Base-by-base conservation (phyloP, 768 basidiomycete genomes). In the Mycena epipterygia region DNA sequence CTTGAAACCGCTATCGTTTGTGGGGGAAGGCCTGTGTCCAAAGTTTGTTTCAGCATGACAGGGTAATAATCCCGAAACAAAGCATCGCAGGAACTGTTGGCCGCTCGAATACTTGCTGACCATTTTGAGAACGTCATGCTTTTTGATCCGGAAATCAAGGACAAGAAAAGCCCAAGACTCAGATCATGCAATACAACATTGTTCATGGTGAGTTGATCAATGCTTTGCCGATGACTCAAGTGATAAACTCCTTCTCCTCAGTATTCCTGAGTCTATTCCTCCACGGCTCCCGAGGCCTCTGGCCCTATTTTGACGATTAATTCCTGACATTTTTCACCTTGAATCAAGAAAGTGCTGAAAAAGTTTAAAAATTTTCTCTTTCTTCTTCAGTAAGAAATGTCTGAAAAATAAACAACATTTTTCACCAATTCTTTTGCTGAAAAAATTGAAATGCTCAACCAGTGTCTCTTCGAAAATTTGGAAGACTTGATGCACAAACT, bases 71-170 rank as follows among this genome's bases (percentile, higher is more conserved):
- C 13, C 25, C 4, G 16, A 8, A 16, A n/a, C 5, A n/a, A 32
- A 80, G 79, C 49, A 73, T 80, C 37, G 73, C 77, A 21, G 79
- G 79, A 6, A 57, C 76, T 19, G 60, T 79, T n/a, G 5, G 56
- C 75, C 12, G 79, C 79, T 8, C 70, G 75, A 8, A 67, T 79
- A 3, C 77, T 78, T 63, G 68, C 74, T 3, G 73, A 77, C 58
- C 79, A 80, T 49, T 80, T 79, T 61, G 75, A 77, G 25, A 49
- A 61, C 14, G 79, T 80, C n/a, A 30, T 79, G 5, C 46, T 79
- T 25, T 67, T 79, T 3, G 78, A 80, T 25, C 71, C 79, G 16
- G 79, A 79, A 30, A 67, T 64, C 21, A 59, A 71, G 32, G 67
- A 71, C 2, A 29, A 9, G 64, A 63, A 17, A 62, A 73, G 42